Percentiles rank a stretch among this genome's conserved stretches.
Conservation (phyloP, 1,139 yeast species). For the Taphrina flavorubra region DNA sequence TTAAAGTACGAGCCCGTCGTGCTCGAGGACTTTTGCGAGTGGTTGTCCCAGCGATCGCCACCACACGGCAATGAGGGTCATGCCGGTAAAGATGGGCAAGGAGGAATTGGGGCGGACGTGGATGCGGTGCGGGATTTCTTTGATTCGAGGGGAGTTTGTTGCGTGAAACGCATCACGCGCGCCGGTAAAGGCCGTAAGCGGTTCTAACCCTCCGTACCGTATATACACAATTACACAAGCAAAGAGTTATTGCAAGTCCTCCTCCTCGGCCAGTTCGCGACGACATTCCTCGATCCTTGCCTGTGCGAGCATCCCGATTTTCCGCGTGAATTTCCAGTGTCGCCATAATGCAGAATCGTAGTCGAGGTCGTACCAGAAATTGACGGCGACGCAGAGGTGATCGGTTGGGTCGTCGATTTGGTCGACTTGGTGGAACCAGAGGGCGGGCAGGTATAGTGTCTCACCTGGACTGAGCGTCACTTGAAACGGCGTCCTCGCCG, state of each 20-base stretch:
- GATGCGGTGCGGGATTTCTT: constrained; percentile 45
- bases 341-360: constrained; percentile 44
- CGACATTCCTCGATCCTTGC: constrained; percentile 9
- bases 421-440: constrained; percentile 55
- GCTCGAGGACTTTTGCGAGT: constrained; percentile 44
- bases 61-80: too few species aligned
- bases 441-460: constrained; percentile 53
- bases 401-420: constrained; percentile 48
- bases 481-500: constrained; percentile 32
- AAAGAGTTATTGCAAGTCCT: neutral
- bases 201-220: constrained; percentile 8
- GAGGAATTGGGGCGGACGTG: constrained; percentile 35
- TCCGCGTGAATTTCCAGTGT: constrained; percentile 39
- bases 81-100: neutral
- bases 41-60: too few species aligned
- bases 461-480: constrained; percentile 53
- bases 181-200: constrained; percentile 32
- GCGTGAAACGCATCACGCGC: constrained; percentile 34
- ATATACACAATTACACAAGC: neutral
- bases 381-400: constrained; percentile 51
- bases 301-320: constrained; percentile 29
- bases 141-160: constrained; percentile 45
- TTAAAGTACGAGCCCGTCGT: constrained; percentile 46
- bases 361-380: constrained; percentile 53
- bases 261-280: constrained; percentile 33